Evolutionary conservation across 306 rosid species (phyloP), one percentile per base, ranked within the genome.

Genomic region (Acacia acuminata): DNA sequence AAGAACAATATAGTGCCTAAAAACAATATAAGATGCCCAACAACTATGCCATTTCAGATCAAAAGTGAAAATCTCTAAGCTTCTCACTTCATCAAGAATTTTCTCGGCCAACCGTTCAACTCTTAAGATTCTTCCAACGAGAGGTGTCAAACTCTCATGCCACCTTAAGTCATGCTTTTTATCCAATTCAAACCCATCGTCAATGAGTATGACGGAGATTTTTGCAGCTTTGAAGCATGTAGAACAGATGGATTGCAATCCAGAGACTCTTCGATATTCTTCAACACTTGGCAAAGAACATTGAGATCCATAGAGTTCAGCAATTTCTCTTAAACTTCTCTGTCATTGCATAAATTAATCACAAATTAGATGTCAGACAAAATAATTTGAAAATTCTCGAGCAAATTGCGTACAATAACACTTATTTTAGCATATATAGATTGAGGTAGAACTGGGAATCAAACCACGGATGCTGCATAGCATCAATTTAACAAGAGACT

Each of bases 101-200:
- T 87, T 75, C 88, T 95, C 97, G 7, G 99, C 98, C n/a, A 92
- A 50, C 36, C 64, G 76, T 85, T 95, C 98, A 24, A 95, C 81
- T 87, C 99, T 90, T 81, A 95, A 84, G 83, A 95, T 87, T 85
- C 94, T 92, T 75, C 99, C 98, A 79, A 95, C 92, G 67, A 83
- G 6, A 27, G 96, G 93, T 13, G 79, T 84, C 71, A 87, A 82
- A 65, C 76, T 87, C 83, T 47, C 88, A 50, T 92, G 99, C 99
- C 98, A 95, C 78, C 84, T 91, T 61, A 93, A 64, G 78, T 82
- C 90, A 34, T 79, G 89, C 75, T 36, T 86, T 82, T 92, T 92
- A 82, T 92, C 94, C 56, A 92, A 75, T 80, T 79, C 84, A 10
- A 95, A 44, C 47, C 98, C 99, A 87, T 95, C 98, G n/a, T 95